A percentile compares a stretch with the other conserved stretches of the same genome.
Conservation (phyloP, 1,284 basidiomycete genomes). For the Coriolopsis trogii region DNA sequence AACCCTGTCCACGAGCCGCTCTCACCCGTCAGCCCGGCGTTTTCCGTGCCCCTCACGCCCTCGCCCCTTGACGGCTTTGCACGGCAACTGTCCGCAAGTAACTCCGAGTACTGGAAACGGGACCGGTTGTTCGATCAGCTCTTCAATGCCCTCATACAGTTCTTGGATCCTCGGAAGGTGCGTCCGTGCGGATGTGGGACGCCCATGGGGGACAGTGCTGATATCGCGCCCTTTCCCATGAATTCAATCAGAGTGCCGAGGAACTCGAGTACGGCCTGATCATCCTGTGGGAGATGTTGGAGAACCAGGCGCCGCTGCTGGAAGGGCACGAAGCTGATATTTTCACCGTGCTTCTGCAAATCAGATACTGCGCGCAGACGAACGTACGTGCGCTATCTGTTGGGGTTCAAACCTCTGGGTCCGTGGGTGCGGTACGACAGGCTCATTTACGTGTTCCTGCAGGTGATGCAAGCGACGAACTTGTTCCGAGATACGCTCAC, state of each 20-base stretch:
- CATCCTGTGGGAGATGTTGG: constrained; percentile 75
- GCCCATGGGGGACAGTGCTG: constrained; percentile 15
- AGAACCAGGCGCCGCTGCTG: constrained; percentile 63
- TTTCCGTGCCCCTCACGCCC: constrained; percentile 47
- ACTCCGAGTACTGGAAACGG: constrained; percentile 65
- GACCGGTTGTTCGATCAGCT: constrained; percentile 67
- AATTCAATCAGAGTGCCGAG: constrained; percentile 52
- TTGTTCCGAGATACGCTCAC: constrained; percentile 76
- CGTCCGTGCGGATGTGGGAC: constrained; percentile 22
- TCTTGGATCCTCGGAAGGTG: constrained; percentile 63
- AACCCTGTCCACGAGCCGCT: constrained; percentile 53
- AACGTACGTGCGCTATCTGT: constrained; percentile 49
- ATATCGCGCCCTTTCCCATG: constrained; percentile 20
- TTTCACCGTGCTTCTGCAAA: constrained; percentile 61
- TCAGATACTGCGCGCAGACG: constrained; percentile 69
- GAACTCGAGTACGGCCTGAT: constrained; percentile 75
- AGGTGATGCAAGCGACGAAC: constrained; percentile 82
- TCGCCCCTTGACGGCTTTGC: constrained; percentile 34
- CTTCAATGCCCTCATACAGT: constrained; percentile 62
- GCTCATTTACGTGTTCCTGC: constrained; percentile 20
- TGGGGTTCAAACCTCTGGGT: constrained; percentile 13
- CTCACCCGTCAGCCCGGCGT: constrained; percentile 45
- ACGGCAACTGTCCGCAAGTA: constrained; percentile 44
- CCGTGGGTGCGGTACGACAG: constrained; percentile 10
- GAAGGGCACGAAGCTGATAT: constrained; percentile 76